Percentiles rank a stretch among this genome's conserved stretches.
Conservation (phyloP, 805 yeast species). For the Wickerhamomyces sydowiorum region DNA sequence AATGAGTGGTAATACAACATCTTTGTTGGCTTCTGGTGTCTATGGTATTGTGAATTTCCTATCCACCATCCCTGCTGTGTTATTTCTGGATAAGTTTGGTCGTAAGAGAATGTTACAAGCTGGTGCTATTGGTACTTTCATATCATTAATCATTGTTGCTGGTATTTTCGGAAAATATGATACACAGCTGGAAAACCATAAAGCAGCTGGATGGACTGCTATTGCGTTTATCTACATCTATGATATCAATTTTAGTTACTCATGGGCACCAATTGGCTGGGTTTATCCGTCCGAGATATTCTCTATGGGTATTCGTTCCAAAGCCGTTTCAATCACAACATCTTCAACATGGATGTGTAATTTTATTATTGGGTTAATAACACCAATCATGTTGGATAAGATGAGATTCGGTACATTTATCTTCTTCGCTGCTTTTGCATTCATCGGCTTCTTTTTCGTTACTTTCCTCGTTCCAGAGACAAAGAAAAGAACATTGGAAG, state of each 20-base stretch:
- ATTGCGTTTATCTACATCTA: constrained; percentile 36
- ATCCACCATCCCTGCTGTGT: constrained; percentile 3
- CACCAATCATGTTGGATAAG: constrained; percentile 35
- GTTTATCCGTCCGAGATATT: constrained; percentile 39
- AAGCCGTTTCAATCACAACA: constrained; percentile 37
- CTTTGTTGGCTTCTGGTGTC: constrained; percentile 43
- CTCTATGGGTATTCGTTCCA: constrained; percentile 34
- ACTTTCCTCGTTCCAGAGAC: constrained; percentile 5
- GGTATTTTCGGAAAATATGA: constrained; percentile 21
- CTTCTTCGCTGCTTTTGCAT: constrained; percentile 16
- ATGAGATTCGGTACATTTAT: constrained; percentile 39
- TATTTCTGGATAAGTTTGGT: constrained; percentile 35
- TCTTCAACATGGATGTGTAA: constrained; percentile 43
- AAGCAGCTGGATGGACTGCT: constrained; percentile 33
- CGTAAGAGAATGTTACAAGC: constrained; percentile 35
- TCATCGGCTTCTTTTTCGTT: constrained; percentile 2
- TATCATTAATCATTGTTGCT: constrained; percentile 39
- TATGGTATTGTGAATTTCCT: constrained; percentile 33
- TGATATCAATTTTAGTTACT: constrained; percentile 35
- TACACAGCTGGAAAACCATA: constrained; percentile 6
- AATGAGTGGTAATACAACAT: constrained; percentile 35
- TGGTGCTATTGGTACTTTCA: constrained; percentile 32
- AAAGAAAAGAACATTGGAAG: constrained; percentile 3
- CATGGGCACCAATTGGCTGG: constrained; percentile 43
- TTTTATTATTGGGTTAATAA: constrained; percentile 38